These are phyloP conservation scores for Neocucurbitaria cava DNA, from an alignment of 2,329 filamentous ascomycete species.

Conservation along the genomic window DNA sequence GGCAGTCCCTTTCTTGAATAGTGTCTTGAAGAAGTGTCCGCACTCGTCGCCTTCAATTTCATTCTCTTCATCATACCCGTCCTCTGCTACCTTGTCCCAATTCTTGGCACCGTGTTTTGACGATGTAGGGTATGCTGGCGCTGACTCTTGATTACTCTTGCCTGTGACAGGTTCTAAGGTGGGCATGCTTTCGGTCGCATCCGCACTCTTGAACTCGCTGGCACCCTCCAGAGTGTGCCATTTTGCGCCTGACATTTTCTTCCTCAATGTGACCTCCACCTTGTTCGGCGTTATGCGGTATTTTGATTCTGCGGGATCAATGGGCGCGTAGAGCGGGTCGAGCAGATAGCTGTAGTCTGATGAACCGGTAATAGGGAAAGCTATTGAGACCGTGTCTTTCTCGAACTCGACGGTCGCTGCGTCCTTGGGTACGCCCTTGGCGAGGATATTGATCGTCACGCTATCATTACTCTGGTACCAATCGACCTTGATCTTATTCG, in stretches of 20 bases:
- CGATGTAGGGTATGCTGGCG: constrained; percentile 82
- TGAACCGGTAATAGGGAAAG: constrained; percentile 63
- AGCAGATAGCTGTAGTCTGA: constrained; percentile 68
- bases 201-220: constrained; percentile 17
- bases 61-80: constrained; percentile 62
- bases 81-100: constrained; percentile 80
- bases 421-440: constrained; percentile 68
- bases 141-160: constrained; percentile 33
- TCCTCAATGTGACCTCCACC: constrained; percentile 77
- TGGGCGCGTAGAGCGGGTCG: constrained; percentile 70
- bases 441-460: constrained; percentile 70
- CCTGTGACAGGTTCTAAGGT: constrained; percentile 25
- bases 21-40: constrained; percentile 86
- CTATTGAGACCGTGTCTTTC: constrained; percentile 59
- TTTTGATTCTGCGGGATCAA: constrained; percentile 68
- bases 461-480: constrained; percentile 71
- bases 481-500: constrained; percentile 69
- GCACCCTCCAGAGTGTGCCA: constrained; percentile 67
- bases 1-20: constrained; percentile 77
- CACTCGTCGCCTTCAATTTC: constrained; percentile 67
- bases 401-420: constrained; percentile 61
- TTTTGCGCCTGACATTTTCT: constrained; percentile 69
- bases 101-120: constrained; percentile 84
- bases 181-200: constrained; percentile 16
- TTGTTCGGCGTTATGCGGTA: constrained; percentile 76